Evolutionary conservation across 345 rosid genomes (phyloP).

Genomic region (Theobroma cacao): DNA sequence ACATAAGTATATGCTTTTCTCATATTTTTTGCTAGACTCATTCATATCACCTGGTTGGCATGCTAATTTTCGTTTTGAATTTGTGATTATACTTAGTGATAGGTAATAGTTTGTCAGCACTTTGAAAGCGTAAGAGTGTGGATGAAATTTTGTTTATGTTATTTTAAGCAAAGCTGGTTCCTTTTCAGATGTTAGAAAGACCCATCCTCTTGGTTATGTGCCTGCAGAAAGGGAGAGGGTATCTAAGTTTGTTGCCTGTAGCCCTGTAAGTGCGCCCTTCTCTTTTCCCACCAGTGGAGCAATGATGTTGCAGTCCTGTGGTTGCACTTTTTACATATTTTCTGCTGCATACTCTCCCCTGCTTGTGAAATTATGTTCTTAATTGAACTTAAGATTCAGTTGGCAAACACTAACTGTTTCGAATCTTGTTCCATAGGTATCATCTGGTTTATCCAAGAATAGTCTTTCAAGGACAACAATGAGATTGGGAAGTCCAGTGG

Average conservation of each 20-base stretch:
- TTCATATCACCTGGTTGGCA: background rate
- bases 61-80: background rate
- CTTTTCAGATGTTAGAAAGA: constrained; percentile 49
- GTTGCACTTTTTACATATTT: background rate
- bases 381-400: background rate
- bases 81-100: background rate
- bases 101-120: background rate
- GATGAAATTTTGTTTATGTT: background rate
- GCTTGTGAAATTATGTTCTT: background rate
- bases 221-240: constrained; percentile 33
- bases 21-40: background rate
- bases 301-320: constrained; percentile 3
- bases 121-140: background rate
- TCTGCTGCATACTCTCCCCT: background rate
- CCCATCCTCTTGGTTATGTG: constrained; percentile 15
- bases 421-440: constrained; percentile 34
- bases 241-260: constrained; percentile 25
- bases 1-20: background rate
- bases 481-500: constrained; percentile 34
- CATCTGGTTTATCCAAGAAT: constrained; percentile 30
- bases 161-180: constrained; percentile 7
- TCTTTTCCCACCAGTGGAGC: background rate
- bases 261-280: constrained; percentile 39
- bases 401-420: background rate
- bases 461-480: constrained; percentile 31